A percentile compares a stretch with the other conserved stretches of the same genome.
Evolutionary conservation across 805 yeast genomes (phyloP).

Genomic region (Candida sithepensis): DNA sequence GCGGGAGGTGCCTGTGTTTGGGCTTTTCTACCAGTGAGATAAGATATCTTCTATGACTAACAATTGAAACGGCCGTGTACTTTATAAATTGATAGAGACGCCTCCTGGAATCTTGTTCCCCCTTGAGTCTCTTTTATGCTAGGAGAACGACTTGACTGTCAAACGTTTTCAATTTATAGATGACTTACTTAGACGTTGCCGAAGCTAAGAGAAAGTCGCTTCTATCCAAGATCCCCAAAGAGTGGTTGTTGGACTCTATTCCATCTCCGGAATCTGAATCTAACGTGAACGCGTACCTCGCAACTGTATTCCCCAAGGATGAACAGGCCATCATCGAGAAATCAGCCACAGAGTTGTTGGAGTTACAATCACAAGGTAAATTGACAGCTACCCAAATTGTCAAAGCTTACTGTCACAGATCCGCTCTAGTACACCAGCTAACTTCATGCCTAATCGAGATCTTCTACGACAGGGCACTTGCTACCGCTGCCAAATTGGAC

Average conservation of each 20-base stretch:
- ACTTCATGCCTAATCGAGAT: slow-evolving; percentile 40
- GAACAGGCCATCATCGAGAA: slow-evolving; percentile 22
- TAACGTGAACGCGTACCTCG: slow-evolving; percentile 20
- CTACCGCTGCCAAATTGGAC: slow-evolving; percentile 38
- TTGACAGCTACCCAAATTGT: slow-evolving; percentile 34
- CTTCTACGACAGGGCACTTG: slow-evolving; percentile 38
- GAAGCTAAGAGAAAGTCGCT: slow-evolving; percentile 16
- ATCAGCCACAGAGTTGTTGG: slow-evolving; percentile 23
- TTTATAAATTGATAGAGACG: too few relatives aligned
- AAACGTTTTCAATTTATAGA: too few relatives aligned
- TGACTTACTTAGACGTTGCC: slow-evolving; percentile 20
- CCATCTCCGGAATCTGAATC: slow-evolving; percentile 29
- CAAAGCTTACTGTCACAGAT: slow-evolving; percentile 40
- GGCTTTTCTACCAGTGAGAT: too few relatives aligned
- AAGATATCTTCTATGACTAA: too few relatives aligned
- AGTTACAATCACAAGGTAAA: slow-evolving; percentile 28
- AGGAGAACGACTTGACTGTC: too few relatives aligned
- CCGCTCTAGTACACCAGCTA: slow-evolving; percentile 40
- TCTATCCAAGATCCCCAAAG: slow-evolving; percentile 26
- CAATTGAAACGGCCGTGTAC: too few relatives aligned
- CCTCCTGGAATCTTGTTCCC: too few relatives aligned
- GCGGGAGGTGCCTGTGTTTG: too few relatives aligned
- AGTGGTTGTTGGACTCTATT: slow-evolving; percentile 27
- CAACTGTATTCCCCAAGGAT: slow-evolving; percentile 18
- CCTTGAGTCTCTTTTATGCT: too few relatives aligned